Base-by-base conservation (phyloP, 257 asterid genomes). In the Solanum medicagineum region DNA sequence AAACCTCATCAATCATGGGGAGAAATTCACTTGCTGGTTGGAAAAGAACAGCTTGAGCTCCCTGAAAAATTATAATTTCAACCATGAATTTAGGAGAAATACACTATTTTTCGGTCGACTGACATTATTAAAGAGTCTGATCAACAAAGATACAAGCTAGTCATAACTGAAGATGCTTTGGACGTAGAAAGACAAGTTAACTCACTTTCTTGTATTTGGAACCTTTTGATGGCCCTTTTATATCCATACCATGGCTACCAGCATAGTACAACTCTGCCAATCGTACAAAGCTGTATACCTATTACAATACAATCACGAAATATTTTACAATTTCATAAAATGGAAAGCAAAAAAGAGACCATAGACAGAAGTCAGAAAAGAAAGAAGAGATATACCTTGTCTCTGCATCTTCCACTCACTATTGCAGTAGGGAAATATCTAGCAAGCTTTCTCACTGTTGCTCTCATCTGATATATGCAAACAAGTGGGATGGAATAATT, bases 181-280 rank as follows among this genome's bases (percentile, higher is more conserved):
- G 68, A 69, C 62, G 14, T n/a, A 20, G 47, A 42, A 32, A 85
- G 53, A 81, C 44, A 62, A 57, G 56, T 55, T 59, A 9, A 85
- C 94, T 88, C 66, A 93, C 99, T 90, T 92, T 93, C 80, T 81
- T 90, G 88, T 89, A 90, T 88, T 92, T 92, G 89, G 93, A 92
- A 86, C 94, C 96, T 89, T 92, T 95, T 40, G 97, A 94, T 86
- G 99, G 99, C 85, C 98, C 99, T 90, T 93, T 94, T 83, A 96
- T 96, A 94, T 96, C 99, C 99, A 96, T 96, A 29, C 99, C 99
- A 90, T 96, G 99, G 92, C 99, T 96, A 80, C 99, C 99, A 81
- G 99, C 99, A 85, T 96, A 96, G 91, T 94, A 96, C 93, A 96
- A 92, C 92, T 96, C 99, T 83, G 95, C 93, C 89, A 96, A 90